Base-by-base conservation (phyloP, 2,329 filamentous ascomycete species). In the Xylaria sp. region DNA sequence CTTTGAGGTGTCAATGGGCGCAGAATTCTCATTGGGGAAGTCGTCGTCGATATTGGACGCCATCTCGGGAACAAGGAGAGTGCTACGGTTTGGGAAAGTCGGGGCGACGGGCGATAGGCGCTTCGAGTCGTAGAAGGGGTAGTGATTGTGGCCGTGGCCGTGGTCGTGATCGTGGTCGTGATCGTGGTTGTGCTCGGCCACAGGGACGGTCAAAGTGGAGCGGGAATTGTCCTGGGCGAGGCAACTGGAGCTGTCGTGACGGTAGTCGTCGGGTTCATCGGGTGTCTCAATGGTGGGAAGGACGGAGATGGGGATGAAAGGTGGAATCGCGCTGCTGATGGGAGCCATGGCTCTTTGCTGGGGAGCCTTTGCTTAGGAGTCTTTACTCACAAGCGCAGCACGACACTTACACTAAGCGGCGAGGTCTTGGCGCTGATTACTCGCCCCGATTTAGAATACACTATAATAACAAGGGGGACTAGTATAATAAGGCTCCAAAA, bases 1-100 rank as follows among this genome's bases (percentile, higher is more conserved):
- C 65, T 79, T 77, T 28, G 80, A 74, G 46, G 78, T 74, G 59
- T 81, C 78, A 78, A 83, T 81, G 66, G 78, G 75, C 62, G 71
- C 66, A 30, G 71, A 45, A 68, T 76, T 70, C 68, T 77, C 71
- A 77, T 74, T 58, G 72, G 73, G 64, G 65, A 72, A 69, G 66
- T 65, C 70, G 45, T 71, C 71, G 58, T 53, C 61, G 62, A 55
- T 66, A 48, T 58, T 68, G 28, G 73, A 69, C 28, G 74, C 69
- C 76, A 78, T 77, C 25, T 65, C 72, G 36, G 71, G 69, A 45
- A 63, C 67, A 10, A 68, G 55, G 41, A 71, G 67, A 28, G 65
- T 52, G 52, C 68, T 65, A 41, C 69, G 73, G 39, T 60, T 46
- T 39, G 74, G 73, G 66, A 79, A 77, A 53, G 74, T 73, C 41